These are phyloP conservation scores for Tympanopsis confertula DNA, from an alignment of 2,329 filamentous ascomycete species.

Conservation along the genomic window DNA sequence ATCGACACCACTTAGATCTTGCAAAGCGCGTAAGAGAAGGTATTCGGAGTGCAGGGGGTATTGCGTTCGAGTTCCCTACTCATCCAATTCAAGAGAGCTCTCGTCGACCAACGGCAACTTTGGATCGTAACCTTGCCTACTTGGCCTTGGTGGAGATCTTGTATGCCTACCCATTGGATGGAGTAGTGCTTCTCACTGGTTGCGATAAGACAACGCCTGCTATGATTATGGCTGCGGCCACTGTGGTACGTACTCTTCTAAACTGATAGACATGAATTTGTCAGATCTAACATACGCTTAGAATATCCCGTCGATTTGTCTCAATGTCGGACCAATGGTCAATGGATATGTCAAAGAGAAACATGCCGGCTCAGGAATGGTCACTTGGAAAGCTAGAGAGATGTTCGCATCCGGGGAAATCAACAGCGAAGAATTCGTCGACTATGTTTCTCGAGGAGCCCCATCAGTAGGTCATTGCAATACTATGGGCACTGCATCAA, in stretches of 20 bases:
- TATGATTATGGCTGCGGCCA: slow-evolving; percentile 36
- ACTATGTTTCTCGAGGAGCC: slow-evolving; percentile 21
- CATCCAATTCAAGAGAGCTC: slow-evolving; percentile 38
- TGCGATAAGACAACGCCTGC: slow-evolving; percentile 41
- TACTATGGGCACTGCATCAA: slow-evolving; percentile 40
- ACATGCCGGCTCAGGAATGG: slow-evolving; percentile 29
- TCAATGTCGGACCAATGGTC: slow-evolving; percentile 40
- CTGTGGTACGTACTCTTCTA: slow-evolving; percentile 15
- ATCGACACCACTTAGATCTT: slow-evolving; percentile 33
- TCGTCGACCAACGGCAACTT: slow-evolving; percentile 31
- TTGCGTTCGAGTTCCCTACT: slow-evolving; percentile 37
- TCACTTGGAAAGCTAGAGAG: slow-evolving; percentile 35
- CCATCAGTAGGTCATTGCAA: slow-evolving; percentile 36
- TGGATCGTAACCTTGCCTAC: slow-evolving; percentile 36
- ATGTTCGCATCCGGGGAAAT: slow-evolving; percentile 32
- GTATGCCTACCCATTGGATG: slow-evolving; percentile 33
- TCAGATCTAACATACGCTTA: too few species aligned
- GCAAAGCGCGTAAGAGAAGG: slow-evolving; percentile 36
- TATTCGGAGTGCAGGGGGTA: slow-evolving; percentile 32
- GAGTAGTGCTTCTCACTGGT: slow-evolving; percentile 35
- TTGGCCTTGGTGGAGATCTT: slow-evolving; percentile 33
- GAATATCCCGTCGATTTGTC: slow-evolving; percentile 35
- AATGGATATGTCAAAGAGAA: slow-evolving; percentile 30
- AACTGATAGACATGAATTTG: too few species aligned
- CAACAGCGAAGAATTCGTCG: slow-evolving; percentile 27